A percentile compares a stretch with the other conserved stretches of the same genome.
These are phyloP conservation scores for Nemania sp. DNA, from an alignment of 2,329 filamentous ascomycete species.

Conservation along the genomic window DNA sequence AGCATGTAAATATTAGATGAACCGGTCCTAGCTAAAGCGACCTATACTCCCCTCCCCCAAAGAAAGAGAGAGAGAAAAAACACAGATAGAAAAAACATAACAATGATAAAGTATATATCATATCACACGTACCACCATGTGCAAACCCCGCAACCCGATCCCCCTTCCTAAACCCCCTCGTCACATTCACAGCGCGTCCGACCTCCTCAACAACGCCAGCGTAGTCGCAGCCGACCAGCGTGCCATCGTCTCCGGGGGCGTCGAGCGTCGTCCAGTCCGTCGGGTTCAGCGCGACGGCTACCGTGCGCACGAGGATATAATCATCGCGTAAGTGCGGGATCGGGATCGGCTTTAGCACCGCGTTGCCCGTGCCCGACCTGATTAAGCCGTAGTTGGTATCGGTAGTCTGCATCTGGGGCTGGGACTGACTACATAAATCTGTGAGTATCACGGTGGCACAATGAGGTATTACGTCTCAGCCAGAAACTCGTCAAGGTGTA, in stretches of 20 bases:
- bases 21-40: not conserved
- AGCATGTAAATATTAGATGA: not conserved
- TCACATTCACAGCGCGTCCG: slow-evolving; percentile 9
- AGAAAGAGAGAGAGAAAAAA: too few species aligned
- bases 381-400: slow-evolving; percentile 16
- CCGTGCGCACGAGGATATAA: slow-evolving; percentile 14
- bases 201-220: slow-evolving; percentile 10
- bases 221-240: slow-evolving; percentile 12
- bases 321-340: slow-evolving; percentile 8
- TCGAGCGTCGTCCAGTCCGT: slow-evolving; percentile 17
- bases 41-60: too few species aligned
- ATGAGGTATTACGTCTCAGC: too few species aligned
- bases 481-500: too few species aligned
- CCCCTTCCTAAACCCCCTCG: slow-evolving; percentile 8
- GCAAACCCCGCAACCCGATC: slow-evolving; percentile 12
- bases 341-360: slow-evolving; percentile 6
- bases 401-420: not conserved
- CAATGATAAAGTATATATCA: not conserved
- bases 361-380: not conserved
- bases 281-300: slow-evolving; percentile 14
- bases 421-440: not conserved
- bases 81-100: too few species aligned
- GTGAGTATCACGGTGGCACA: too few species aligned
- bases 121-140: slow-evolving; percentile 9
- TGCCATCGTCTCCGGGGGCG: slow-evolving; percentile 6